Conservation (phyloP, 202 grass and related monocot genomes). For the Musa balbisiana region DNA sequence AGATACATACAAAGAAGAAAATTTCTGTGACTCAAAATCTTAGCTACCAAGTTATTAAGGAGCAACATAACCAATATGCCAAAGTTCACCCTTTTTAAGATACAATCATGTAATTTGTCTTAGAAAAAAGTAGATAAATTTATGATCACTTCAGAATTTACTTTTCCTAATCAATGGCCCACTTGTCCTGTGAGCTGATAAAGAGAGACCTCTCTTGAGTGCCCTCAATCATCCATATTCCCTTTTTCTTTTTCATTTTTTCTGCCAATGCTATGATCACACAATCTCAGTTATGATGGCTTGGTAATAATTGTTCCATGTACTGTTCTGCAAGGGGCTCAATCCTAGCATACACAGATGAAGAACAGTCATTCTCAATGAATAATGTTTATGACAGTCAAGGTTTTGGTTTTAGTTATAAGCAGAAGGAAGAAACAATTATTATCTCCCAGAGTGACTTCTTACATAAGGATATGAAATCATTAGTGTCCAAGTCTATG, state of each 20-base stretch:
- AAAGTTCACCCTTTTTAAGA: neutral
- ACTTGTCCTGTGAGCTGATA: neutral
- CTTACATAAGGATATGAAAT: too few species aligned
- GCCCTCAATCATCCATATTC: neutral
- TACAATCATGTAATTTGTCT: neutral
- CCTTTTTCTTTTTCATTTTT: neutral
- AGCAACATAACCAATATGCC: neutral
- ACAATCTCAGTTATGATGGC: neutral
- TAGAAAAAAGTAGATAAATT: neutral
- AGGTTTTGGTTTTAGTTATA: too few species aligned
- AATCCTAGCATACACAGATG: too few species aligned
- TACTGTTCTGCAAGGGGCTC: too few species aligned
- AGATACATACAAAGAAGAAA: too few species aligned
- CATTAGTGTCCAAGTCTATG: too few species aligned
- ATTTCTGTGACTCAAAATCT: too few species aligned
- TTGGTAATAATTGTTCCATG: neutral
- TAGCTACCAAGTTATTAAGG: neutral
- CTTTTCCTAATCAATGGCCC: neutral
- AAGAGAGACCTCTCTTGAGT: neutral
- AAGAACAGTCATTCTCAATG: too few species aligned
- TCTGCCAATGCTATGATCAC: neutral
- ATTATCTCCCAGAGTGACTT: too few species aligned
- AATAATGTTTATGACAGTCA: too few species aligned
- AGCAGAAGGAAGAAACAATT: too few species aligned
- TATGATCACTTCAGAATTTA: neutral